Base-by-base conservation (phyloP, 2,329 filamentous ascomycete genomes). In the Periconia sp. region DNA sequence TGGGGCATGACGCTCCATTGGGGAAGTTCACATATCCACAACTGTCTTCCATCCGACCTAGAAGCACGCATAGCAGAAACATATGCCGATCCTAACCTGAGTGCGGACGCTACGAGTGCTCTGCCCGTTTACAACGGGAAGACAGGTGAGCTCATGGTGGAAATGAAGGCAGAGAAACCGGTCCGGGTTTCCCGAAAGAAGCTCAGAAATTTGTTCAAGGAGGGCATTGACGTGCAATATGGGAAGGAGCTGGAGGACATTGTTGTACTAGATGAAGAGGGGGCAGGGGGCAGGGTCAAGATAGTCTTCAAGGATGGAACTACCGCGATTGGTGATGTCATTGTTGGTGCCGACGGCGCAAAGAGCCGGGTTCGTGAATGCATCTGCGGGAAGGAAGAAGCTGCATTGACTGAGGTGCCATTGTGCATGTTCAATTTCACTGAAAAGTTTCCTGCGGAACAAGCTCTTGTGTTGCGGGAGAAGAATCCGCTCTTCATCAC, bases 1-100 rank as follows among this genome's bases (percentile, higher is more conserved):
- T 60, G 53, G 55, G 57, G 56, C 43, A 62, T 62, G 55, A 60
- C 57, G 4, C 48, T 62, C 3, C 58, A 60, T 31, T 57, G 58
- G 55, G 55, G 55, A 30, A 39, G 44, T 9, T 35, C 40, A 8
- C 55, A 60, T 36, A 46, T 59, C 22, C 35, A 43, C 15, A 49
- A 46, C 7, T 58, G 51, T 16, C 55, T 62, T 5, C 54, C 58
- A 13, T 30, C 41, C 1, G 24, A 46, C 2, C 55, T 62, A 17
- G 21, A 45, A 19, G 51, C 40, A 2, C 52, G 58, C 22, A 52
- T 62, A 21, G 17, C 48, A n/a, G 58, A 62, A 39, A 44, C 55
- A n/a, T 60, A 57, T 17, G 56, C 53, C 34, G 55, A 62, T 41
- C 51, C 53, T 4, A 40, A 39, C 4, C 35, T 59, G 19, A 24